phyloP scores from a whole-genome alignment of 2,329 filamentous ascomycete species.

The Sarocladium oryzae region DNA sequence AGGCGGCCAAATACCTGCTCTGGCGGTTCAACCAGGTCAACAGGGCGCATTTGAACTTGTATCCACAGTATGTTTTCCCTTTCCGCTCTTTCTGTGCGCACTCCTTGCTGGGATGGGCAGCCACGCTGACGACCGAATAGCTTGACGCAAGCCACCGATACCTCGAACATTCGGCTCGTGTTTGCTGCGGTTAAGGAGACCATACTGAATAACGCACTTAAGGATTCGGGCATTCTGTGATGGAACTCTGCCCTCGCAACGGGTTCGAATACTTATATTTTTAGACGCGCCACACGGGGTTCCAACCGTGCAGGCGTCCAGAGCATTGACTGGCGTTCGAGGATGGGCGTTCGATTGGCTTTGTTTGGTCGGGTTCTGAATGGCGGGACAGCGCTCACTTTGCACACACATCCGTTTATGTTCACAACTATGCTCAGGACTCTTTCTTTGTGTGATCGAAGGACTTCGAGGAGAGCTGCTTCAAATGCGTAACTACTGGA shows the following conservation, averaged over 20 bases:
- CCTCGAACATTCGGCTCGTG: constrained; percentile 93
- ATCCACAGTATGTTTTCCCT: constrained; percentile 74
- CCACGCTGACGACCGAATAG: constrained; percentile 38
- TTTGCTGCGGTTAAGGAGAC: constrained; percentile 99
- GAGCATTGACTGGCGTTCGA: constrained; percentile 8
- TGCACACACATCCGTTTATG: neutral
- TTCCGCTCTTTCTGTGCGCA: constrained; percentile 3
- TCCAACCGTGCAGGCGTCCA: neutral
- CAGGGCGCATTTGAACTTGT: constrained; percentile 88
- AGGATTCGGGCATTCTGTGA: constrained; percentile 94
- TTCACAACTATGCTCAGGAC: neutral
- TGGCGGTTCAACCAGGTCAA: constrained; percentile 99
- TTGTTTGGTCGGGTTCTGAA: neutral
- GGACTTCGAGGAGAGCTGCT: neutral
- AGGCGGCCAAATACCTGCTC: constrained; percentile 92
- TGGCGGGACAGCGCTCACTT: constrained; percentile 1
- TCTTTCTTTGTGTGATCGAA: neutral
- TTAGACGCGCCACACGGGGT: neutral
- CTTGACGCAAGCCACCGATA: constrained; percentile 97
- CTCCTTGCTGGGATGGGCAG: neutral
- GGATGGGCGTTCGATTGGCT: constrained; percentile 5
- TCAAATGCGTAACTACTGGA: neutral
- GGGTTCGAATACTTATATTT: neutral
- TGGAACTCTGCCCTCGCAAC: constrained; percentile 10
- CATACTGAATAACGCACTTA: constrained; percentile 94